Evolutionary conservation across 164 flowering plant genomes (phyloP), one percentile per base, ranked within the genome.

Genomic region (Macadamia integrifolia): DNA sequence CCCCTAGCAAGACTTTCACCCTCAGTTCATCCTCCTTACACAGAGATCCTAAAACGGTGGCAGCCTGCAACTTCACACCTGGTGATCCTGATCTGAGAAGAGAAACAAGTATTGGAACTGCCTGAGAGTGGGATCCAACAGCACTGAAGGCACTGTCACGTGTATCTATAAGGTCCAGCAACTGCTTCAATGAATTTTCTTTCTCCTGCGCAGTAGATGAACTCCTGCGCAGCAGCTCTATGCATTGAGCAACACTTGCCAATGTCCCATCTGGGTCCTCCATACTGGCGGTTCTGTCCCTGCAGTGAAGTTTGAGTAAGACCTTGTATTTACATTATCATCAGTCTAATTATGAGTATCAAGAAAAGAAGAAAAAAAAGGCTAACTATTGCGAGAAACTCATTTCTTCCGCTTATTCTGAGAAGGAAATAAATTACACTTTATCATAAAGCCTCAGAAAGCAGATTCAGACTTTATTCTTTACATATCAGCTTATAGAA

Each of bases 231-330:
- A 89, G 74, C 73, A 87, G 88, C 82, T 89, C 94, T 82, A 89
- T 86, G 78, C 89, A 89, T 72, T 87, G 94, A 48, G 94, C 94
- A 77, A 89, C 94, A 80, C 84, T 87, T 60, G 91, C 90, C 55
- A 87, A 64, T 72, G 91, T 87, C 58, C 91, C 91, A 79, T 89
- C 94, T 29, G 88, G 84, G 74, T 89, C 94, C 76, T 89, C 91
- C 89, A 86, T 81, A 80, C 77, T 84, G 58, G 78, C 81, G 30
- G 40, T 35, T 35, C 89, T 84, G 52, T 87, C 89, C 58, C 92
- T 85, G 81, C 75, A 75, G 43, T 6, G 2, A n/a, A 44, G 40
- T 14, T 42, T 6, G 49, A 43, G 3, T 42, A 18, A 35, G 18
- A 43, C 43, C n/a, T 10, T 14, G n/a, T 2, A 8, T 44, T 18